Percentiles rank a stretch among this genome's conserved stretches.
phyloP scores from a whole-genome alignment of 805 yeast species.

The Metschnikowia santaceciliae region DNA sequence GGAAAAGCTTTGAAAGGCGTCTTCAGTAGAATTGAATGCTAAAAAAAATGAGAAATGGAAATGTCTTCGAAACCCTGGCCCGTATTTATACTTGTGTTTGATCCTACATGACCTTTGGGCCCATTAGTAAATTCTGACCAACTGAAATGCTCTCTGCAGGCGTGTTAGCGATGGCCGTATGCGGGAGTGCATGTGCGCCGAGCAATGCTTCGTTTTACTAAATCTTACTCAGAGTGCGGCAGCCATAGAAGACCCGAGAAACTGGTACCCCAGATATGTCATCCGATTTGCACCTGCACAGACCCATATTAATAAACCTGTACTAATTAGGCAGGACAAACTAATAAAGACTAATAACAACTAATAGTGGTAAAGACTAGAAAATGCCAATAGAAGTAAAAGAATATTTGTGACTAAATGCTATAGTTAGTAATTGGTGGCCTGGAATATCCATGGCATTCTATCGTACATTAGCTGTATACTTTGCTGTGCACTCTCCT shows the following conservation, averaged over 20 bases:
- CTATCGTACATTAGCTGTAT: too few relatives aligned
- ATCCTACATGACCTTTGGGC: not conserved
- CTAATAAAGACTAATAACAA: too few relatives aligned
- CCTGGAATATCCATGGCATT: too few relatives aligned
- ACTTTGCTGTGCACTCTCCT: too few relatives aligned
- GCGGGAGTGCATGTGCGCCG: not conserved
- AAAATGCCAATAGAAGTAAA: too few relatives aligned
- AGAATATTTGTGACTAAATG: too few relatives aligned
- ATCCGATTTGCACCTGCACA: not conserved
- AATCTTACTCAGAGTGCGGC: not conserved
- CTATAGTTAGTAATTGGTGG: too few relatives aligned
- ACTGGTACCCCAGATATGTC: not conserved
- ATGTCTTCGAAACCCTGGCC: too few relatives aligned
- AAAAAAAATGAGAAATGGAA: not conserved
- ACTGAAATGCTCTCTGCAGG: conserved; percentile 1
- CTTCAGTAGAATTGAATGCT: not conserved
- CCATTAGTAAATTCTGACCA: not conserved
- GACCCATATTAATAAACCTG: too few relatives aligned
- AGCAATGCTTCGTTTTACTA: not conserved
- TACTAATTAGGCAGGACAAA: too few relatives aligned
- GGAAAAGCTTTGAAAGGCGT: not conserved
- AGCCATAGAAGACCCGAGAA: conserved; percentile 1
- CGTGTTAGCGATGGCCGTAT: not conserved
- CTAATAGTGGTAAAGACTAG: too few relatives aligned
- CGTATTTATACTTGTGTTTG: conserved; percentile 1